Percentiles rank a stretch among this genome's conserved stretches.
These are phyloP conservation scores for Lipomyces anomalus DNA, from an alignment of 805 yeast species.

Conservation along the genomic window DNA sequence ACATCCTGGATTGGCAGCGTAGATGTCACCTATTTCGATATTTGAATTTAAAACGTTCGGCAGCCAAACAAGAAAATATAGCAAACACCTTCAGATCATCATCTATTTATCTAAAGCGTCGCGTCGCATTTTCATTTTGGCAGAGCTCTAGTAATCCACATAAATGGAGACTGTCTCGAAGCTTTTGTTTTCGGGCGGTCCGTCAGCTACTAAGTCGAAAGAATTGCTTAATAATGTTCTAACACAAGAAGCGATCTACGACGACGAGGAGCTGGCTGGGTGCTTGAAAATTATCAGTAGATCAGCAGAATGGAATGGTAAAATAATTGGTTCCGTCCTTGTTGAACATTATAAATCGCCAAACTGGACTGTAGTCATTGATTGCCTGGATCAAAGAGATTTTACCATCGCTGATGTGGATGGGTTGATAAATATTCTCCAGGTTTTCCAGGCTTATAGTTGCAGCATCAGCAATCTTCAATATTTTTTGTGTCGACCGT, in stretches of 20 bases:
- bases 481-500: background rate
- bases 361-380: conserved; percentile 9
- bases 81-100: too few relatives aligned
- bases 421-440: background rate
- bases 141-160: too few relatives aligned
- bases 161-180: background rate
- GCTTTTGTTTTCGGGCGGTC: background rate
- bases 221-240: background rate
- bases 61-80: too few relatives aligned
- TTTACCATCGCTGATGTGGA: background rate
- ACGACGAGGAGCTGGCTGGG: conserved; percentile 11
- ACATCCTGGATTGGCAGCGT: too few relatives aligned
- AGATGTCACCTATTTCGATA: too few relatives aligned
- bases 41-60: too few relatives aligned
- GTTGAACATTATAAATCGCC: conserved; percentile 4
- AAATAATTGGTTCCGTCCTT: background rate
- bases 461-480: background rate
- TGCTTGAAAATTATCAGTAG: background rate
- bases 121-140: too few relatives aligned
- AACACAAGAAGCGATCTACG: background rate
- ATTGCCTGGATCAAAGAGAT: conserved; percentile 6
- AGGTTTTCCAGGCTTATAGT: background rate
- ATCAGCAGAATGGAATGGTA: conserved; percentile 3
- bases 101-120: too few relatives aligned
- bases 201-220: background rate